Percentiles rank a stretch among this genome's conserved stretches.
These are phyloP conservation scores for Metschnikowia lunata DNA, from an alignment of 805 yeast genomes.

Conservation along the genomic window DNA sequence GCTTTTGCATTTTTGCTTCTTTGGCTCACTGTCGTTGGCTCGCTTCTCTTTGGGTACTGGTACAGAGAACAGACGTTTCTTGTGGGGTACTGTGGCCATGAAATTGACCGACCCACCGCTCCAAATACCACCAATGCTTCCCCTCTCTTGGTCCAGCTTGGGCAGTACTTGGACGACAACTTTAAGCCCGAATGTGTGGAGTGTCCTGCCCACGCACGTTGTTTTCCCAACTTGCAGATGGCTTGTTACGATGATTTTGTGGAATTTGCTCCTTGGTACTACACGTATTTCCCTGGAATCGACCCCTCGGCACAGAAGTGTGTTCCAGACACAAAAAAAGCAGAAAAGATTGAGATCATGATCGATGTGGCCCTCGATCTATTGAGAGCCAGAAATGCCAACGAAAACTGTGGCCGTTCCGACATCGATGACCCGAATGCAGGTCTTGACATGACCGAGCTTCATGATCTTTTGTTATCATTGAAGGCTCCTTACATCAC, in stretches of 20 bases:
- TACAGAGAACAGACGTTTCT: slow-evolving; percentile 58
- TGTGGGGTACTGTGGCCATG: slow-evolving; percentile 74
- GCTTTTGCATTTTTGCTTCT: slow-evolving; percentile 18
- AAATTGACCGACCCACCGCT: slow-evolving; percentile 43
- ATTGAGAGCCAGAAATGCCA: slow-evolving; percentile 66
- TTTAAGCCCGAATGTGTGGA: slow-evolving; percentile 61
- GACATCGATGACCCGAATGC: slow-evolving; percentile 40
- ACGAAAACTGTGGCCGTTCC: slow-evolving; percentile 52
- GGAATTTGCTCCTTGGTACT: slow-evolving; percentile 48
- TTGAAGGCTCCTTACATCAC: slow-evolving; percentile 46
- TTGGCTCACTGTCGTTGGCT: slow-evolving; percentile 33
- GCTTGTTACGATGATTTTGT: slow-evolving; percentile 70
- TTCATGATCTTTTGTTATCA: slow-evolving; percentile 48
- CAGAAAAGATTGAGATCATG: slow-evolving; percentile 62
- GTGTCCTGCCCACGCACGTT: slow-evolving; percentile 80
- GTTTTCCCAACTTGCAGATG: slow-evolving; percentile 55
- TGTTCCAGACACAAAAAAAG: slow-evolving; percentile 67
- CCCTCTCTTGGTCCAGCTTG: slow-evolving; percentile 32
- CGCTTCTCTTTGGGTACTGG: slow-evolving; percentile 48
- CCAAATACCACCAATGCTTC: slow-evolving; percentile 24
- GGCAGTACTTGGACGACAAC: slow-evolving; percentile 40
- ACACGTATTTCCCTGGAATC: slow-evolving; percentile 56
- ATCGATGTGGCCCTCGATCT: slow-evolving; percentile 62
- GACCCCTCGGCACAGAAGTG: slow-evolving; percentile 51
- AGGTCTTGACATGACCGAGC: slow-evolving; percentile 47